phyloP scores from a whole-genome alignment of 768 basidiomycete genomes.

The Xerocomellus chrysenteron region DNA sequence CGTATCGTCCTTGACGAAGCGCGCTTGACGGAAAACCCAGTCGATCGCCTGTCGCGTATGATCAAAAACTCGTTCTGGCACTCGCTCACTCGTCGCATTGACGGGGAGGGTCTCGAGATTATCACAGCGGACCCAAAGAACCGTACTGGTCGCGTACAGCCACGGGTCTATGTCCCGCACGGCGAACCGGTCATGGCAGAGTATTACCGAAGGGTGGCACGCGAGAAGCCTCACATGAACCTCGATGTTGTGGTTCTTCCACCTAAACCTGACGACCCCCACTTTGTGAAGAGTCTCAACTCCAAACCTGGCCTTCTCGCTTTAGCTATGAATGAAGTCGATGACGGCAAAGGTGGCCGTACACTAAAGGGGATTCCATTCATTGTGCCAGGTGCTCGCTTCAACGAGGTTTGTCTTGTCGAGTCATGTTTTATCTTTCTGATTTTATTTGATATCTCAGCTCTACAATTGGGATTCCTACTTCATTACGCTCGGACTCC shows the following conservation, averaged over 20 bases:
- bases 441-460: slow-evolving; percentile 38
- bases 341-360: slow-evolving; percentile 74
- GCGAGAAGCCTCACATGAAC: slow-evolving; percentile 90
- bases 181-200: slow-evolving; percentile 93
- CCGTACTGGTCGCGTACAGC: slow-evolving; percentile 83
- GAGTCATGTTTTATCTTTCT: slow-evolving; percentile 1
- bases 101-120: slow-evolving; percentile 95
- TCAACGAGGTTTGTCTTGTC: slow-evolving; percentile 74
- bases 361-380: slow-evolving; percentile 93
- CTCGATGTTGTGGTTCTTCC: slow-evolving; percentile 92
- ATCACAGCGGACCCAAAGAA: slow-evolving; percentile 99
- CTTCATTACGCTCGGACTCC: slow-evolving; percentile 89
- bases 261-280: slow-evolving; percentile 79
- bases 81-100: slow-evolving; percentile 92
- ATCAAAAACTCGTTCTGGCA: slow-evolving; percentile 99
- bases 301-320: slow-evolving; percentile 92
- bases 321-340: slow-evolving; percentile 90
- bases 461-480: slow-evolving; percentile 96
- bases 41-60: slow-evolving; percentile 95
- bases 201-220: slow-evolving; percentile 90
- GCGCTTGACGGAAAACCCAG: slow-evolving; percentile 96
- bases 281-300: slow-evolving; percentile 90
- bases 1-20: slow-evolving; percentile 98
- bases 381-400: slow-evolving; percentile 93
- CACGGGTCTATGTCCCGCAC: slow-evolving; percentile 93